Base-by-base conservation (phyloP, 192 early-diverging fungal species). In the Lobosporangium transversale region DNA sequence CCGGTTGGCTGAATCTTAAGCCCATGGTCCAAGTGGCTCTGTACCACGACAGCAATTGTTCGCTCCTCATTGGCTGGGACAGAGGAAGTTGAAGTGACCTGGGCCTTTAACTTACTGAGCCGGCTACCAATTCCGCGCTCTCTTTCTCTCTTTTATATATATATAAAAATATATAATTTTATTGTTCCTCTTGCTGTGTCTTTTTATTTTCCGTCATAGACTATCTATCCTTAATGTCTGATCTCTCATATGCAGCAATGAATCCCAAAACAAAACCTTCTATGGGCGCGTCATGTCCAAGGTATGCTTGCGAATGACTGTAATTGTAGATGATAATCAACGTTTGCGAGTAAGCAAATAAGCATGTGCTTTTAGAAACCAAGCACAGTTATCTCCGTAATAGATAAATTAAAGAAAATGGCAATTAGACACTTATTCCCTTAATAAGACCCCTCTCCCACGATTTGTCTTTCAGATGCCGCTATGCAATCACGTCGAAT, bases 11-110 rank as follows among this genome's bases (percentile, higher is more conserved):
- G 3, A 42, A n/a, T 8, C n/a, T 21, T 3, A 3, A 26, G 37
- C n/a, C 37, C 37, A 23, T 57, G 43, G 27, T 18, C 54, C 54
- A 56, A 40, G 27, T 44, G 57, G 3, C 43, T 23, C 23, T 47
- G 57, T 59, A 59, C 47, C 60, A 62, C 60, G 60, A 62, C 48
- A 62, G 45, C 29, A 29, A 10, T 35, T 48, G 36, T 15, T 26
- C 48, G 1, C 24, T 1, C 37, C 60, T 48, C 21, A 62, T 62
- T 62, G 60, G 60, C 60, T n/a, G n/a, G 45, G 60, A 48, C 49
- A 36, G 60, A n/a, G 59, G 43, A 59, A 61, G 20, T 26, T 26
- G n/a, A 27, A 43, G 17, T 27, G 14, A 43, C n/a, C n/a, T n/a
- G n/a, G n/a, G n/a, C n/a, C n/a, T n/a, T n/a, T n/a, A 36, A 27